phyloP scores from a whole-genome alignment of 495 filamentous ascomycete genomes.

The Trichocladium antarcticum region DNA sequence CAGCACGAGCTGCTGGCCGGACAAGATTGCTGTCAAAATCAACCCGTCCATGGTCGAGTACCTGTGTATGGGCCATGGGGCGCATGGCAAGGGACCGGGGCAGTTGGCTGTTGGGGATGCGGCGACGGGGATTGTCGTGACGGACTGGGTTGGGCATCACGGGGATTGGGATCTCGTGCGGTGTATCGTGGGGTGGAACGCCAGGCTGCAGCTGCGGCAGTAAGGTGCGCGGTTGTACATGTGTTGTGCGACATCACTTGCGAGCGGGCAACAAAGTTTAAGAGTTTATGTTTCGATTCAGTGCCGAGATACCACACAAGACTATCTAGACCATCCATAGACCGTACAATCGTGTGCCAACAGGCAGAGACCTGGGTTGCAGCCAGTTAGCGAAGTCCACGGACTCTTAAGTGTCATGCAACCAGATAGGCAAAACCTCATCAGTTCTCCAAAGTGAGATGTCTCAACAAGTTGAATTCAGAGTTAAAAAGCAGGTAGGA shows the following conservation, averaged over 20 bases:
- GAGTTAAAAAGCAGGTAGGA: constrained; percentile 54
- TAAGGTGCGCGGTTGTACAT: constrained; percentile 12
- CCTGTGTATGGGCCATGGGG: constrained; percentile 59
- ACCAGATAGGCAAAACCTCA: constrained; percentile 14
- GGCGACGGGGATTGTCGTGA: constrained; percentile 82
- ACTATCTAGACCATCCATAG: not conserved
- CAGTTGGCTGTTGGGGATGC: constrained; percentile 52
- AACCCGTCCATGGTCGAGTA: constrained; percentile 83
- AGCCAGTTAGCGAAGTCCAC: constrained; percentile 15
- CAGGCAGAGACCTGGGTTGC: constrained; percentile 2
- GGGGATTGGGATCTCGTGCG: constrained; percentile 92
- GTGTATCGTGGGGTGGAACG: constrained; percentile 86
- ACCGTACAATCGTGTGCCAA: not conserved
- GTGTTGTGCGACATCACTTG: not conserved
- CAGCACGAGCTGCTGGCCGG: constrained; percentile 83
- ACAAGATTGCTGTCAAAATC: constrained; percentile 79
- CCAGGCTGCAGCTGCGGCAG: constrained; percentile 47
- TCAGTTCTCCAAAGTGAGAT: constrained; percentile 97
- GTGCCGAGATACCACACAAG: not conserved
- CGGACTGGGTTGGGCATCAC: constrained; percentile 80
- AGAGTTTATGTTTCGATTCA: not conserved
- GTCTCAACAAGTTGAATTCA: constrained; percentile 63
- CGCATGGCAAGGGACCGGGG: constrained; percentile 32
- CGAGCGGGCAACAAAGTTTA: not conserved
- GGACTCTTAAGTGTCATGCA: constrained; percentile 1